phyloP scores from a whole-genome alignment of 192 early-diverging fungal species.

The Rhizophagus sp. region DNA sequence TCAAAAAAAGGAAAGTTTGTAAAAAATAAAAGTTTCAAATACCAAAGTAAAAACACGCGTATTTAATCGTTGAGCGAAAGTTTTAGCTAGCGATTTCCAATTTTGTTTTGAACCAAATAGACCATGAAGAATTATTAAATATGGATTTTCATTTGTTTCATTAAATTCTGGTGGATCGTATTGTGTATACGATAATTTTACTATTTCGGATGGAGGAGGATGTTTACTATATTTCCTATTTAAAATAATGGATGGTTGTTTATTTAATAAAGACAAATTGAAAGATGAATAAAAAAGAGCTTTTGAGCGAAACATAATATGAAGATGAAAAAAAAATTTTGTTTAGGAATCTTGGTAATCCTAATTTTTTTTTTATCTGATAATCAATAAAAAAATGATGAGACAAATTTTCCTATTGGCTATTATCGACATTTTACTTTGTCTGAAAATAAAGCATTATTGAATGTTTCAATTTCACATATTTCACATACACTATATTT shows the following conservation, averaged over 20 bases:
- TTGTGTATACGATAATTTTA: slow-evolving; percentile 6
- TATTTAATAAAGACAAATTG: background rate
- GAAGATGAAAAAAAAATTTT: no score
- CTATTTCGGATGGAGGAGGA: background rate
- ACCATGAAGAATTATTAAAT: slow-evolving; percentile 83
- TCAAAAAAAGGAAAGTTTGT: background rate
- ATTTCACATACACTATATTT: no score
- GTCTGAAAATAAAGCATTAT: no score
- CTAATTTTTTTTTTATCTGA: no score
- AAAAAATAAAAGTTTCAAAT: slow-evolving; percentile 6
- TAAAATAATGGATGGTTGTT: background rate
- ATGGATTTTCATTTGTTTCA: slow-evolving; percentile 34
- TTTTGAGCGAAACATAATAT: background rate
- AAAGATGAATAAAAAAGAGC: background rate
- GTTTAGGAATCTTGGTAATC: no score
- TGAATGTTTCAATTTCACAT: no score
- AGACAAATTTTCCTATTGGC: no score
- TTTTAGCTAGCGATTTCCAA: slow-evolving; percentile 83
- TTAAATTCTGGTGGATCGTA: slow-evolving; percentile 24
- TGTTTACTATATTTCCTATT: background rate
- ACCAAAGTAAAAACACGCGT: slow-evolving; percentile 69
- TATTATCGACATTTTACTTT: no score
- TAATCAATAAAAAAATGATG: no score
- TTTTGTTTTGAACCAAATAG: slow-evolving; percentile 95
- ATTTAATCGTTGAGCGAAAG: slow-evolving; percentile 60